Evolutionary conservation across 2,329 filamentous ascomycete species (phyloP), one percentile per base, ranked within the genome.

Genomic region (Spiromastix sp.): DNA sequence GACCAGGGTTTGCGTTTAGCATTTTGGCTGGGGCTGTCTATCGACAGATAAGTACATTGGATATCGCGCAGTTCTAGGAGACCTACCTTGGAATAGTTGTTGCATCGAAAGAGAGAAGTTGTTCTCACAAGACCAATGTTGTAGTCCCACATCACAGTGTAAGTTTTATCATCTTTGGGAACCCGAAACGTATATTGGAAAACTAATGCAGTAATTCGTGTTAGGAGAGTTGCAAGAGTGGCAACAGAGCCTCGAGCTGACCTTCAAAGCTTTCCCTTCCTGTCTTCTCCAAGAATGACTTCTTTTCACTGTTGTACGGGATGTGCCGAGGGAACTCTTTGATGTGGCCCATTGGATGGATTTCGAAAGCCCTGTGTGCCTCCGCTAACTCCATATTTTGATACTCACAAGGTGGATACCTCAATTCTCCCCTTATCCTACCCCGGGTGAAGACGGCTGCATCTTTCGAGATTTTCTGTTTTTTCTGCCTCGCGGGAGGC

Each of bases 121-220:
- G 93, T 93, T 42, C 89, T 79, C 42, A 96, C 87, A 19, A 96
- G 77, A 6, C 91, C 91, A 42, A 89, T 77, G 49, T 93, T 89
- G 64, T 95, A 95, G 59, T 98, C 91, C 91, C 91, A 98, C 75
- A 95, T 86, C 41, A 96, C 78, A 1, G 74, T 75, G 55, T 81
- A 87, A 34, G 73, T 68, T 43, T 68, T 71, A 2, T 79, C 71
- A 30, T 81, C 73, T 8, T 70, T 75, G 0, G 82, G 82, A 3
- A 81, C 56, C 46, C 69, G 73, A 66, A 93, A 95, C 22, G 74
- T 77, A 58, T 95, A 96, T 48, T 86, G 77, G 55, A 87, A 87
- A 17, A 85, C 84, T 91, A 18, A 24, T 24, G n/a, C n/a, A n/a
- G n/a, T n/a, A n/a, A n/a, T n/a, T n/a, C n/a, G n/a, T n/a, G n/a